Evolutionary conservation across 2,329 filamentous ascomycete genomes (phyloP).

Genomic region (Calonectria crousiana): DNA sequence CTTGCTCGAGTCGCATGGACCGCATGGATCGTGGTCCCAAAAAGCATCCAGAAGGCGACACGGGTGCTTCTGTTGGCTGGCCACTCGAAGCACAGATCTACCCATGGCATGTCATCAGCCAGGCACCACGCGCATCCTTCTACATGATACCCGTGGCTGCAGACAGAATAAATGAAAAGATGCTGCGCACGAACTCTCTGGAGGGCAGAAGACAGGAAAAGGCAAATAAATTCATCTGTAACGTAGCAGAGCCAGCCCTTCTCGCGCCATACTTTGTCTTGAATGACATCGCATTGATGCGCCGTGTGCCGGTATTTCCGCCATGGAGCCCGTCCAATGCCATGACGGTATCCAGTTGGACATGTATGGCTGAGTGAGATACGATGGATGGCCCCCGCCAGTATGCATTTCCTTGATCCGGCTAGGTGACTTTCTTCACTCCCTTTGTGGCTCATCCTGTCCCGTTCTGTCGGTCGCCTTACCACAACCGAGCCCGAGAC

Average conservation of each 20-base stretch:
- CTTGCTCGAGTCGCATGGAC: constrained; percentile 7
- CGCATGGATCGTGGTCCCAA: constrained; percentile 14
- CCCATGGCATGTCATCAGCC: background rate
- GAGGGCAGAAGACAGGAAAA: background rate
- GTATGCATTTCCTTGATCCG: constrained; percentile 2
- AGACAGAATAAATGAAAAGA: background rate
- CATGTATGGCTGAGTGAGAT: background rate
- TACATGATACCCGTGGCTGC: background rate
- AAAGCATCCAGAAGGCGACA: constrained; percentile 1
- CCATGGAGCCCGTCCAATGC: background rate
- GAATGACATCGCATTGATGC: background rate
- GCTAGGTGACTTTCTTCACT: background rate
- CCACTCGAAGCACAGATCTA: constrained; percentile 14
- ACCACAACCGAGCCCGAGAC: background rate
- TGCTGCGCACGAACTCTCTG: background rate
- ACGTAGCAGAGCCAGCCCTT: constrained; percentile 2
- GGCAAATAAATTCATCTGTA: background rate
- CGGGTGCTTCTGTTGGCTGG: constrained; percentile 9
- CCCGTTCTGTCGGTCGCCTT: background rate
- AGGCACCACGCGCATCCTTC: background rate
- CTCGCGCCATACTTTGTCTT: background rate
- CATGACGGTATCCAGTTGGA: background rate
- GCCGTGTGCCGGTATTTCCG: background rate
- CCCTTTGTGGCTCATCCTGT: background rate
- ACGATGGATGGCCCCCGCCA: background rate